phyloP scores from a whole-genome alignment of 495 filamentous ascomycete genomes.

The Aspergillus carlsbadensis region DNA sequence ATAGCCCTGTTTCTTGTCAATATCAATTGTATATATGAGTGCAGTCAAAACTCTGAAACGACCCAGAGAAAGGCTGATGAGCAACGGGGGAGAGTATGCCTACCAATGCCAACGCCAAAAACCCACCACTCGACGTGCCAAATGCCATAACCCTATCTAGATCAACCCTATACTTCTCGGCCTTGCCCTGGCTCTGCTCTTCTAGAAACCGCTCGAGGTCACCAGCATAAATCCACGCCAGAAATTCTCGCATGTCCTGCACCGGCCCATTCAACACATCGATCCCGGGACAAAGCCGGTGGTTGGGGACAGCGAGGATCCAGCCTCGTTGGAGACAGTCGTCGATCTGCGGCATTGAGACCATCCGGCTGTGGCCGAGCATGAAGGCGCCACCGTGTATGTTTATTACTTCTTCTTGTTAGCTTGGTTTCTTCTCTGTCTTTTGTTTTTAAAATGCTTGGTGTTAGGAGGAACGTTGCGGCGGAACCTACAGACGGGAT shows the following conservation, averaged over 20 bases:
- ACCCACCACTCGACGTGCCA: slow-evolving; percentile 33
- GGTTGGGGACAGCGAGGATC: slow-evolving; percentile 39
- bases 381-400: slow-evolving; percentile 44
- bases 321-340: slow-evolving; percentile 37
- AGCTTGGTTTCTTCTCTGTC: neutral
- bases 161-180: slow-evolving; percentile 21
- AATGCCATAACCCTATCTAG: slow-evolving; percentile 32
- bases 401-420: slow-evolving; percentile 28
- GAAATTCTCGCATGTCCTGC: slow-evolving; percentile 16
- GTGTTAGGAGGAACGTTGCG: neutral
- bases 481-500: slow-evolving; percentile 30
- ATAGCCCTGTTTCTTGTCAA: slow-evolving; percentile 25
- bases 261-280: slow-evolving; percentile 32
- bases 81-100: neutral
- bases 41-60: neutral
- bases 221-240: slow-evolving; percentile 28
- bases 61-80: neutral
- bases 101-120: slow-evolving; percentile 32
- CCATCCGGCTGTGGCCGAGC: slow-evolving; percentile 35
- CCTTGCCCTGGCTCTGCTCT: neutral
- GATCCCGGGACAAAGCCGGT: slow-evolving; percentile 34
- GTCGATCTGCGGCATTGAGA: slow-evolving; percentile 30
- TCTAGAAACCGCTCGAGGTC: slow-evolving; percentile 20
- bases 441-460: neutral
- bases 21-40: neutral